Percentiles rank a stretch among this genome's conserved stretches.
Conservation (phyloP, 495 filamentous ascomycete species). For the Neurospora sp. region DNA sequence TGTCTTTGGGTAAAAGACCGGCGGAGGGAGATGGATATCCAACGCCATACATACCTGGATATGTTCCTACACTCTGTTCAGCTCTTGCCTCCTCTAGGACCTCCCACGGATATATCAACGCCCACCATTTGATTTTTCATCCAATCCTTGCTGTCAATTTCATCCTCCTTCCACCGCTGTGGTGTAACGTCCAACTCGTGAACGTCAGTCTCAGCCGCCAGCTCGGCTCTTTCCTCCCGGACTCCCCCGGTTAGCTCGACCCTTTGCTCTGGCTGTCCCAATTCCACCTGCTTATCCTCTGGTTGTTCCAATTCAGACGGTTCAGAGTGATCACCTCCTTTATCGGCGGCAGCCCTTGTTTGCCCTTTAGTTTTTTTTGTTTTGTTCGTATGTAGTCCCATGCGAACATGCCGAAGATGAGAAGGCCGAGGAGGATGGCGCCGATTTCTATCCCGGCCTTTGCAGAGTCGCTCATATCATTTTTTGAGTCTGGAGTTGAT, state of each 20-base stretch:
- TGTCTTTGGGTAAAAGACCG: not conserved
- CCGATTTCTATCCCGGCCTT: not conserved
- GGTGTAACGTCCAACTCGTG: not conserved
- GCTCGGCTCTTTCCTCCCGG: not conserved
- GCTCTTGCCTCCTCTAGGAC: not conserved
- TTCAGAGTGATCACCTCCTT: not conserved
- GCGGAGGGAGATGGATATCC: not conserved
- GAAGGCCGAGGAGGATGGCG: not conserved
- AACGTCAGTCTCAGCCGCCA: not conserved
- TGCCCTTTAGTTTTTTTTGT: not conserved
- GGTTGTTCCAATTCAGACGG: not conserved
- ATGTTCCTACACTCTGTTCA: not conserved
- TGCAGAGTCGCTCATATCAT: not conserved
- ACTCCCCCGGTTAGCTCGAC: not conserved
- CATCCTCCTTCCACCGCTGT: not conserved
- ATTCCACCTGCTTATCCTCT: not conserved
- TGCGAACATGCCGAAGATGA: not conserved
- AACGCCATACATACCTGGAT: not conserved
- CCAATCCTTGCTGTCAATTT: not conserved
- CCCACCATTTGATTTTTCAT: not conserved
- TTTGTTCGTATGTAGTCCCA: not conserved
- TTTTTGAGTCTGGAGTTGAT: not conserved
- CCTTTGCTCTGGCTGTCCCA: not conserved
- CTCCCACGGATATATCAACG: not conserved
- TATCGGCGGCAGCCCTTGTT: not conserved